Evolutionary conservation across 2,329 filamentous ascomycete genomes (phyloP), one percentile per base, ranked within the genome.

Genomic region (Fusarium concolor): DNA sequence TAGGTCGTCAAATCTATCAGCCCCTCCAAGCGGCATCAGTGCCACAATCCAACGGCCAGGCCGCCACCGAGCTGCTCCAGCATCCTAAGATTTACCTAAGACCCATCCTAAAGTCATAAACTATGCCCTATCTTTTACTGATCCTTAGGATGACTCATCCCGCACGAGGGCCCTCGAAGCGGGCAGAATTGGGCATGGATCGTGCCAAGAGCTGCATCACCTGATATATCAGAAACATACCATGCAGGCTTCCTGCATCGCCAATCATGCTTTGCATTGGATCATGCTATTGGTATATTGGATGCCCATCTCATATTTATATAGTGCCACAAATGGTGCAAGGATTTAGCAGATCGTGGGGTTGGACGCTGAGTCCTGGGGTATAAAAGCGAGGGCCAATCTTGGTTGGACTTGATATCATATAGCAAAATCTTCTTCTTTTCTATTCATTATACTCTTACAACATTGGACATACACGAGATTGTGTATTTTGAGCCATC

Each of bases 181-280:
- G 22, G n/a, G 60, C 53, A 46, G 33, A 38, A 35, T 51, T 43
- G 38, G 28, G 56, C 29, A 61, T 56, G 59, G 45, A 70, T 61
- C 50, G 46, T 51, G 67, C 65, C 62, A 68, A 64, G 65, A 59
- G 53, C 58, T 35, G 39, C 22, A 46, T 62, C 49, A 67, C 41
- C 53, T 59, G 67, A 56, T 60, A 43, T 44, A 56, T 54, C 29
- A 67, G 46, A 62, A 67, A 68, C 47, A 46, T 37, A 39, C 39
- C 12, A 56, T 44, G 41, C 49, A 20, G 18, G 20, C 46, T 18
- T 26, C 11, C 28, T 33, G 17, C 17, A n/a, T 43, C 20, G 14
- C 33, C 51, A 35, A 42, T 49, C 10, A 20, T 33, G 33, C 22
- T 29, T 33, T 31, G 17, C 8, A 46, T 18, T 7, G 15, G 0